These are phyloP conservation scores for Juglanconis juglandina DNA, from an alignment of 2,329 filamentous ascomycete genomes.

Conservation along the genomic window DNA sequence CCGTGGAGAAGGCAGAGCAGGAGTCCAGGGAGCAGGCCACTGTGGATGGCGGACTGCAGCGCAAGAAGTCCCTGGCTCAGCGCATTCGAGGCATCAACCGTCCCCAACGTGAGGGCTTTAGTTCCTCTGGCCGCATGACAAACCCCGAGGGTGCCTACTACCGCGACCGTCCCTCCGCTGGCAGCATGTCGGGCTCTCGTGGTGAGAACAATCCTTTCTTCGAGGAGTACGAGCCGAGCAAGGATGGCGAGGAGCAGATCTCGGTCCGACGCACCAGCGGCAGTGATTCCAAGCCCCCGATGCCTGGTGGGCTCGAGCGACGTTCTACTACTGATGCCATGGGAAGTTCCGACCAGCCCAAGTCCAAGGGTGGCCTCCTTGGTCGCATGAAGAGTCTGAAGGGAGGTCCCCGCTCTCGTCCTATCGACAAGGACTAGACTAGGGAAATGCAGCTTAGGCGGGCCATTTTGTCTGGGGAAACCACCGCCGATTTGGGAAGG, in stretches of 20 bases:
- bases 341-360: constrained; percentile 31
- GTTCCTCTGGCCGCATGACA: constrained; percentile 55
- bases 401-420: constrained; percentile 45
- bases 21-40: constrained; percentile 47
- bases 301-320: constrained; percentile 62
- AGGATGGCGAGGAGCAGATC: constrained; percentile 50
- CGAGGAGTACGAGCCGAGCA: constrained; percentile 67
- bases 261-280: constrained; percentile 39
- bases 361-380: constrained; percentile 61
- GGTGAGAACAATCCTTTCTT: constrained; percentile 75
- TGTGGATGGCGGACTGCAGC: constrained; percentile 63
- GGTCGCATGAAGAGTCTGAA: constrained; percentile 81
- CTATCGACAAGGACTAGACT: constrained; percentile 11
- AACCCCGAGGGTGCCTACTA: constrained; percentile 51
- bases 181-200: constrained; percentile 29
- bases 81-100: constrained; percentile 82
- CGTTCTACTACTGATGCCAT: constrained; percentile 59
- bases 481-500: not conserved
- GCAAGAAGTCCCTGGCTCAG: constrained; percentile 94
- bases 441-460: constrained; percentile 6
- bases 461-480: not conserved
- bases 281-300: constrained; percentile 47
- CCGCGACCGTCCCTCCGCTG: constrained; percentile 28
- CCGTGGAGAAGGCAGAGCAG: constrained; percentile 71
- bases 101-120: constrained; percentile 54